Conservation (phyloP, 2,329 filamentous ascomycete genomes). For the Geoglossum cookeanum region DNA sequence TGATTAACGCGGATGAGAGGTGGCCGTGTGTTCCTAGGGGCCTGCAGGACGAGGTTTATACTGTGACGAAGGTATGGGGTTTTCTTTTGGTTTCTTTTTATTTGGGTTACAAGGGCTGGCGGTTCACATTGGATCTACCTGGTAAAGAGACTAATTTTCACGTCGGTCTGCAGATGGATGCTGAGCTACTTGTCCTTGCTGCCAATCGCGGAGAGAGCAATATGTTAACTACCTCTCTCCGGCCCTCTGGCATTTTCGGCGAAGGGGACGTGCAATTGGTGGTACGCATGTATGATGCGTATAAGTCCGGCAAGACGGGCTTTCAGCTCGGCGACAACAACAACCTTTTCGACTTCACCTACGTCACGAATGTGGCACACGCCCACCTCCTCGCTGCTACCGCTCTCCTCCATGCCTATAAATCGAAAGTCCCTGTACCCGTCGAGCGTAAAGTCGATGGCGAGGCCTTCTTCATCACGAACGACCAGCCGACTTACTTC, state of each 20-base stretch:
- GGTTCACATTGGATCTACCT: not conserved
- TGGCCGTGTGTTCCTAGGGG: conserved; percentile 58
- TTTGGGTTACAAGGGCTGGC: not conserved
- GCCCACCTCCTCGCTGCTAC: conserved; percentile 66
- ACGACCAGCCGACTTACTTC: conserved; percentile 74
- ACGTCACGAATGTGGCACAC: conserved; percentile 50
- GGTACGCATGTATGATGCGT: conserved; percentile 53
- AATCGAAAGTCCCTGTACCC: conserved; percentile 42
- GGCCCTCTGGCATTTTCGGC: conserved; percentile 79
- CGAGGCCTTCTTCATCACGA: conserved; percentile 78
- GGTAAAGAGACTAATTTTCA: not conserved
- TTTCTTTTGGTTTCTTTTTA: not conserved
- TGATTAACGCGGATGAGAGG: conserved; percentile 69
- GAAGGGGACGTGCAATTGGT: conserved; percentile 68
- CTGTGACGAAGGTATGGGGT: conserved; percentile 57
- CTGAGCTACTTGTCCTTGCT: conserved; percentile 61
- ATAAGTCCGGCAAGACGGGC: conserved; percentile 46
- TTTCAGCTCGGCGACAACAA: conserved; percentile 63
- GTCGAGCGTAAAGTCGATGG: conserved; percentile 54
- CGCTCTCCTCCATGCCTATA: conserved; percentile 45
- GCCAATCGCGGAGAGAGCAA: conserved; percentile 44
- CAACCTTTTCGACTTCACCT: conserved; percentile 54
- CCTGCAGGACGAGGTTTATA: conserved; percentile 64
- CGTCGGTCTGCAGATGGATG: conserved; percentile 37
- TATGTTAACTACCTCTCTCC: conserved; percentile 62